Conservation (phyloP, 257 asterid genomes). For the Solanum chaucha region DNA sequence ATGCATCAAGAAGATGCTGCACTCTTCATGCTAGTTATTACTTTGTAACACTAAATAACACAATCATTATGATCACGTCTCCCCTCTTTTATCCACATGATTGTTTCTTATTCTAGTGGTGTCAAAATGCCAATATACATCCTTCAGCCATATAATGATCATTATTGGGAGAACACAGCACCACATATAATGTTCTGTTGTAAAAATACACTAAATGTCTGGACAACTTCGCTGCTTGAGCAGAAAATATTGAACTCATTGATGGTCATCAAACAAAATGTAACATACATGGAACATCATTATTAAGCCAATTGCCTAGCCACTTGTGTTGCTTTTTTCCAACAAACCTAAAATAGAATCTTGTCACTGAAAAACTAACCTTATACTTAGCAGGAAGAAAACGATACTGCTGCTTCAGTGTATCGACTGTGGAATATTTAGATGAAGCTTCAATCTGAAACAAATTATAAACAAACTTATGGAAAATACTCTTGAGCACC, state of each 20-base stretch:
- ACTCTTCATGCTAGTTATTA: too few relatives aligned
- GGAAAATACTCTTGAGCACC: neutral
- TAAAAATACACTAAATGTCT: neutral
- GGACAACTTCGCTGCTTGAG: neutral
- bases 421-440: constrained; percentile 89
- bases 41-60: too few relatives aligned
- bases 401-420: constrained; percentile 68
- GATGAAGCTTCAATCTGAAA: constrained; percentile 79
- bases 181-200: neutral
- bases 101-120: neutral
- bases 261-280: neutral
- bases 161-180: neutral
- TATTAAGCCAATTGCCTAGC: neutral
- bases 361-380: constrained; percentile 27
- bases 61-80: neutral
- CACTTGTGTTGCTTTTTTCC: neutral
- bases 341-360: neutral
- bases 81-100: neutral
- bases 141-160: neutral
- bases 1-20: neutral
- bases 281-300: neutral
- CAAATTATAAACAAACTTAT: neutral
- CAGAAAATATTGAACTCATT: neutral
- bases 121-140: neutral
- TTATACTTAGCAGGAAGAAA: constrained; percentile 82